Evolutionary conservation across 2,329 filamentous ascomycete species (phyloP).

Genomic region (Raffaelea arxii): DNA sequence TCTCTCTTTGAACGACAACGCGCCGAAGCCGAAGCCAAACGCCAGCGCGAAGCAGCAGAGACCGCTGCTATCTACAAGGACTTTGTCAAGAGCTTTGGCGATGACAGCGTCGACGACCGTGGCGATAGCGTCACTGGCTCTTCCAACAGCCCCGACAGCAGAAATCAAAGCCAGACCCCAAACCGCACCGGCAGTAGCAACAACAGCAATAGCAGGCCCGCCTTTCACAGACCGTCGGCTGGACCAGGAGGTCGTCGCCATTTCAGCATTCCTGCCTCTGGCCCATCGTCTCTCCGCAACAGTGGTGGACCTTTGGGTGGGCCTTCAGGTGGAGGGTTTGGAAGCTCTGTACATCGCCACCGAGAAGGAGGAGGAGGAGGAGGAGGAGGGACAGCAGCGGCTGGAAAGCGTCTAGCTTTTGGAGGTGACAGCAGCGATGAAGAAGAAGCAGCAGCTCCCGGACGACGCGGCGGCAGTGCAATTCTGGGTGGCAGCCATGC

Average conservation of each 20-base stretch:
- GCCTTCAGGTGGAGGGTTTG: slow-evolving; percentile 21
- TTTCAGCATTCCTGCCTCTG: slow-evolving; percentile 47
- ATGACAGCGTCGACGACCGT: slow-evolving; percentile 50
- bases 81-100: slow-evolving; percentile 72
- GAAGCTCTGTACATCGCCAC: background rate
- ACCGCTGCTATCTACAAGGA: slow-evolving; percentile 80
- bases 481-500: background rate
- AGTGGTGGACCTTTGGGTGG: slow-evolving; percentile 55
- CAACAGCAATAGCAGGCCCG: too few species aligned
- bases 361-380: slow-evolving; percentile 11
- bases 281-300: slow-evolving; percentile 31
- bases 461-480: slow-evolving; percentile 29
- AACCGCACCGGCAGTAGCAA: too few species aligned
- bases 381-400: slow-evolving; percentile 12
- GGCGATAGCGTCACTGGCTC: too few species aligned
- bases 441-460: too few species aligned
- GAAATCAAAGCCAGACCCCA: too few species aligned
- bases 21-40: slow-evolving; percentile 82
- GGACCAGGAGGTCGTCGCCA: slow-evolving; percentile 46
- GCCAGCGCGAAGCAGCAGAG: slow-evolving; percentile 73
- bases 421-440: slow-evolving; percentile 45
- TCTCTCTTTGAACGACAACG: slow-evolving; percentile 83
- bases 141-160: too few species aligned
- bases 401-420: slow-evolving; percentile 25
- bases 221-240: too few species aligned